Evolutionary conservation across 2,329 filamentous ascomycete genomes (phyloP), one percentile per base, ranked within the genome.

Genomic region (Penicillium sumatraense): DNA sequence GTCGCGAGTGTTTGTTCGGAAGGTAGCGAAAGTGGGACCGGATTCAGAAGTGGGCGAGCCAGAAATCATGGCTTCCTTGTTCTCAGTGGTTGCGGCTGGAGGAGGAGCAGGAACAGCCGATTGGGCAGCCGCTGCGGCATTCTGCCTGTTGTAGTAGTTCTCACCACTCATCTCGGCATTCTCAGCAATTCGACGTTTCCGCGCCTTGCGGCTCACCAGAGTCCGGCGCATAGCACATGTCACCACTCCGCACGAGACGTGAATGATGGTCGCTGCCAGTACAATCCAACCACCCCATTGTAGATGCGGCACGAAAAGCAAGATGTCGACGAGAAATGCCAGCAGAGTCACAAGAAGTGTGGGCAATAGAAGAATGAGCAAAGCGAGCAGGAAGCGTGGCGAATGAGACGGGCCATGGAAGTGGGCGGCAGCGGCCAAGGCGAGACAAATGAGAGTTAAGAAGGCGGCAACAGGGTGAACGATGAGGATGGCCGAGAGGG

Each of bases 101-200:
- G 61, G 53, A 11, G 35, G 35, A 9, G 7, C 16, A 38, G 16
- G 35, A 14, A 57, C 53, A 26, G 55, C 52, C 18, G 65, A 67
- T 38, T 69, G 56, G 45, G 68, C 61, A 16, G 69, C 60, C 27
- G 72, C 66, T 26, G 70, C 65, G 18, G 73, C 73, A 63, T 75
- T 71, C 64, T 83, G 76, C 56, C 88, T 83, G 67, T 88, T 89
- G 75, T 96, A 97, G 72, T 89, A 97, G 69, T 93, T 95, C 67
- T 95, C 87, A 24, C 93, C 93, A 71, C 90, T 98, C 93, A 98
- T 98, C 72, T 98, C 93, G 7, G 93, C 91, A 71, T 98, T 96
- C 73, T 96, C 90, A 2, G 87, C 91, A 70, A 98, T 96, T 42
- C 91, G 86, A 79, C 88, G 91, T 81, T 95, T 93, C 59, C 93